Conservation (phyloP, 345 rosid species). For the Dovyalis caffra region DNA sequence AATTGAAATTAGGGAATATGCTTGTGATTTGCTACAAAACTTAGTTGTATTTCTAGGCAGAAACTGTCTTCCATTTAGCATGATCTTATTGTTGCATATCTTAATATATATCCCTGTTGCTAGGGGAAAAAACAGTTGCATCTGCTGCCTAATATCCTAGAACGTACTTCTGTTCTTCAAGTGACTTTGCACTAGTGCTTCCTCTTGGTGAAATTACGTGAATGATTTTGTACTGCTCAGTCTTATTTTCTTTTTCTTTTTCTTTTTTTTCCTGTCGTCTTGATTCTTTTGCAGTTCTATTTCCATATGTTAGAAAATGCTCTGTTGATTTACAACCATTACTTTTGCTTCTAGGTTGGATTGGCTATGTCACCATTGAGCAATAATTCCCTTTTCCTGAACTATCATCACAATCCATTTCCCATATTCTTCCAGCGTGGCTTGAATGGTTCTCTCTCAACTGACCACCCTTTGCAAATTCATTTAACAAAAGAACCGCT, state of each 20-base stretch:
- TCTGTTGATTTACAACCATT: not conserved
- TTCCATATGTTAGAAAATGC: not conserved
- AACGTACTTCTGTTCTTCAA: no score
- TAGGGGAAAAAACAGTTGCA: not conserved
- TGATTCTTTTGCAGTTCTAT: not conserved
- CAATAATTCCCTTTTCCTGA: conserved; percentile 58
- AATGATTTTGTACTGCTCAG: no score
- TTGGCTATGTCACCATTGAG: conserved; percentile 57
- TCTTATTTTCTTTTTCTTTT: not conserved
- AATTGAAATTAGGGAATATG: conserved; percentile 1
- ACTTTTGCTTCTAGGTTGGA: conserved; percentile 34
- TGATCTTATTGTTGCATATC: not conserved
- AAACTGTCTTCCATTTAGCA: not conserved
- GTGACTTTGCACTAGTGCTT: no score
- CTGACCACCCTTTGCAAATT: conserved; percentile 57
- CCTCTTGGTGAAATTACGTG: no score
- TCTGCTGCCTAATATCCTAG: not conserved
- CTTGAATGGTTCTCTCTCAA: conserved; percentile 51
- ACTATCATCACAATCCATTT: conserved; percentile 52
- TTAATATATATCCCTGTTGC: not conserved
- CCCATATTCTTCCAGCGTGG: conserved; percentile 51
- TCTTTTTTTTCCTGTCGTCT: not conserved
- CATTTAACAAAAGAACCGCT: conserved; percentile 57
- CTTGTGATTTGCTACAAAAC: not conserved
- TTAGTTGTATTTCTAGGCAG: not conserved